Base-by-base conservation (phyloP, 768 basidiomycete genomes). In the Boletellus ananas region DNA sequence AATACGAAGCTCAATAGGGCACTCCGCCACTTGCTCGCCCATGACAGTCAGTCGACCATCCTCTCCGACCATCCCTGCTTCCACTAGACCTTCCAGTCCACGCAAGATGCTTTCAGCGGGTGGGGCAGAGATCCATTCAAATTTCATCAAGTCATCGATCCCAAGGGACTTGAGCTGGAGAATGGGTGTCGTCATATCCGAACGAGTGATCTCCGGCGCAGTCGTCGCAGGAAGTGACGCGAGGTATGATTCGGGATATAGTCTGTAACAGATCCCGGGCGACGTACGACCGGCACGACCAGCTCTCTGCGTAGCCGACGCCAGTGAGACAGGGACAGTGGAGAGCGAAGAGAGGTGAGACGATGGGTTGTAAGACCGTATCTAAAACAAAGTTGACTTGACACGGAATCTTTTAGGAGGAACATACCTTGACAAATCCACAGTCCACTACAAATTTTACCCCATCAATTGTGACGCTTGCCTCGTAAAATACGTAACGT, bases 381-480 rank as follows among this genome's bases (percentile, higher is more conserved):
- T 87, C 94, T 94, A 60, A 11, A 18, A 31, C 39, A 17, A 44
- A 7, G 38, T 44, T 23, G 33, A 50, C 33, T 6, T 13, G 21
- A 29, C 9, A 35, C 39, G 31, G 18, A 9, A 44, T 36, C 49
- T 18, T 34, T 23, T 17, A 31, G 18, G 12, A 52, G 11, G 4
- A 12, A 55, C 71, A 18, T 57, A 91, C 93, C 80, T 99, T 99
- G 55, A 96, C 94, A 61, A 93, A 93, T 14, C 96, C 96, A 51
- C 84, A 85, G 61, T 99, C 96, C 3, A 98, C 78, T 13, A 99
- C 94, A 61, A 85, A 98, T 57, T 87, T 87, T 53, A 98, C 85
- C 3, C 94, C 94, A 36, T 97, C 92, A 49, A 99, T 97, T 1
- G 96, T 99, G 20, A 99, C 88, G 63, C 90, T 94, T 14, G 96